Evolutionary conservation across 208 protist species (phyloP).

Genomic region (Trypanosoma mega): DNA sequence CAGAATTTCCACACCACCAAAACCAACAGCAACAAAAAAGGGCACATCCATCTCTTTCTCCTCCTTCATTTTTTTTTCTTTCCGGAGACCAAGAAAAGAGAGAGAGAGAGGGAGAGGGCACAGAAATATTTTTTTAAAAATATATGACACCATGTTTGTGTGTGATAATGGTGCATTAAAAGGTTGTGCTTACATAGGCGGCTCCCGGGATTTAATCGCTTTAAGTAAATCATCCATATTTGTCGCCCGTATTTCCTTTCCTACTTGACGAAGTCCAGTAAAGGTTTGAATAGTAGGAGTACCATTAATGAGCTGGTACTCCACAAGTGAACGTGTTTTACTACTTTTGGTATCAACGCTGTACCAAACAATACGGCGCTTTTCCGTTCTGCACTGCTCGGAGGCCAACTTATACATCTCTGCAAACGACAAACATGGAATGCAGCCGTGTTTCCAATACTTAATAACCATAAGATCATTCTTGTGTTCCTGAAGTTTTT

Average conservation of each 20-base stretch:
- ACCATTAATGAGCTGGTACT: constrained; percentile 88
- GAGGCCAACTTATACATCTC: constrained; percentile 91
- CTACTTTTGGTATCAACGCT: constrained; percentile 85
- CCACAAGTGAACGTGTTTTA: constrained; percentile 56
- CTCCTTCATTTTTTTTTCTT: too few species aligned
- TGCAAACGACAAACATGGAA: constrained; percentile 87
- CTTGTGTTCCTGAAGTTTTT: constrained; percentile 86
- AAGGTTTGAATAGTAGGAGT: constrained; percentile 92
- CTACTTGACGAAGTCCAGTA: constrained; percentile 72
- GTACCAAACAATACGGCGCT: constrained; percentile 81
- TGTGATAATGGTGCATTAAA: constrained; percentile 6
- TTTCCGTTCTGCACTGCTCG: constrained; percentile 50
- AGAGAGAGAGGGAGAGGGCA: too few species aligned
- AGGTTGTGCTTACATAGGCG: not conserved
- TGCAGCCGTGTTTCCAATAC: constrained; percentile 92
- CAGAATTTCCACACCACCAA: too few species aligned
- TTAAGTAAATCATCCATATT: constrained; percentile 82
- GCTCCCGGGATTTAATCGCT: constrained; percentile 49
- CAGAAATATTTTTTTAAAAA: constrained; percentile 9
- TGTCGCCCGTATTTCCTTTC: constrained; percentile 82
- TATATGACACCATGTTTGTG: constrained; percentile 3
- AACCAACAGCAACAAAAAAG: too few species aligned
- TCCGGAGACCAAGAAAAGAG: too few species aligned
- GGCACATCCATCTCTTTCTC: too few species aligned
- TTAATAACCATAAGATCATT: constrained; percentile 91